Evolutionary conservation across 352 stramenopile species (phyloP).

Genomic region (Phytophthora podocarpi): DNA sequence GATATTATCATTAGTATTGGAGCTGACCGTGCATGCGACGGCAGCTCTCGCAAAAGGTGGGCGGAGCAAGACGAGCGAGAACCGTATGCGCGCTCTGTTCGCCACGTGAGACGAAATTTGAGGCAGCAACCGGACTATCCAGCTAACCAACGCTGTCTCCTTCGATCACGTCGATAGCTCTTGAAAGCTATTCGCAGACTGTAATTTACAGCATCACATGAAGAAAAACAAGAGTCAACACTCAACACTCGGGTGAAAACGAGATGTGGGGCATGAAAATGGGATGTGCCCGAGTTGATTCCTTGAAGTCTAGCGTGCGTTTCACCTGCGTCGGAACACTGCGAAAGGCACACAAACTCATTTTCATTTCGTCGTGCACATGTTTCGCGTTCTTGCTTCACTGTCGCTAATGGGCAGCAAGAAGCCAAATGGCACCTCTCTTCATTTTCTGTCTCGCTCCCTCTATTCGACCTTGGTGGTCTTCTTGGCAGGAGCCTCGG

Average conservation of each 20-base stretch:
- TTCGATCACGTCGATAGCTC: too few relatives aligned
- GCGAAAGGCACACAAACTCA: slow-evolving; percentile 20
- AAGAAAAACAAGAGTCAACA: too few relatives aligned
- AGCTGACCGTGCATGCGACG: slow-evolving; percentile 8
- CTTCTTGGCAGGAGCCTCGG: slow-evolving; percentile 39
- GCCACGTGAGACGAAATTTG: slow-evolving; percentile 21
- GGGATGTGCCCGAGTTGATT: too few relatives aligned
- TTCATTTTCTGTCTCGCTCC: slow-evolving; percentile 2
- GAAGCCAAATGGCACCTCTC: slow-evolving; percentile 5
- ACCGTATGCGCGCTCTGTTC: slow-evolving; percentile 8
- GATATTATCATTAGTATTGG: slow-evolving; percentile 10
- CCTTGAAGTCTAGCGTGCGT: too few relatives aligned
- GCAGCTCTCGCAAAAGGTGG: not conserved
- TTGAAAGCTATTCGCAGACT: too few relatives aligned
- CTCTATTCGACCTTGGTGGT: slow-evolving; percentile 71
- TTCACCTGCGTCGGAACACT: too few relatives aligned
- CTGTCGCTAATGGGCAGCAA: slow-evolving; percentile 12
- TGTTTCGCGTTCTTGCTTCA: slow-evolving; percentile 2
- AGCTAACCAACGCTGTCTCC: too few relatives aligned
- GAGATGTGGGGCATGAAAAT: too few relatives aligned
- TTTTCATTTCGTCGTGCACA: slow-evolving; percentile 30
- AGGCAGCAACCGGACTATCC: too few relatives aligned
- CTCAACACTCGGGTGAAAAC: too few relatives aligned
- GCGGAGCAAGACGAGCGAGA: slow-evolving; percentile 23
- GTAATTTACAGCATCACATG: too few relatives aligned